phyloP scores from a whole-genome alignment of 768 basidiomycete species.

The Harrya chromipes region DNA sequence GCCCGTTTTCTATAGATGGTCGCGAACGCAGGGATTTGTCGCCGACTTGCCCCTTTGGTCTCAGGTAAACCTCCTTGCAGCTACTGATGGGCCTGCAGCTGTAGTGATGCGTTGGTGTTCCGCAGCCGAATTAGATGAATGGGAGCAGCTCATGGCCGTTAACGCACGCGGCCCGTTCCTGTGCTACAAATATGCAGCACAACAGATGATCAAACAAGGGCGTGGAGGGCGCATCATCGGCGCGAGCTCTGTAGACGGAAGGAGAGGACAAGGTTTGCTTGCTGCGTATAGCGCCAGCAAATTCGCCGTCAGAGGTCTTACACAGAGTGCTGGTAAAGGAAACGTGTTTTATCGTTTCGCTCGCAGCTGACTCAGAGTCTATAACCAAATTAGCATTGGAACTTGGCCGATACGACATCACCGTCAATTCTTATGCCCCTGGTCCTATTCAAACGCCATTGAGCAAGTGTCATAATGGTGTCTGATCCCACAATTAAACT shows the following conservation, averaged over 20 bases:
- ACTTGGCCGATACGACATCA: conserved; percentile 31
- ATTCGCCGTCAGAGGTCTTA: conserved; percentile 39
- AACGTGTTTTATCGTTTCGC: not conserved
- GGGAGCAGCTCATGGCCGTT: conserved; percentile 10
- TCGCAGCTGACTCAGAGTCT: not conserved
- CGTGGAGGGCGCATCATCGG: conserved; percentile 55
- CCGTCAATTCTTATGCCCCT: conserved; percentile 39
- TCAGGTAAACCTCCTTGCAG: not conserved
- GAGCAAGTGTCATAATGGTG: conserved; percentile 15
- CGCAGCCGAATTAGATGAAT: not conserved
- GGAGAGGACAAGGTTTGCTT: not conserved
- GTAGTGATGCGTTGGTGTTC: not conserved
- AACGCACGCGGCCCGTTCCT: not conserved
- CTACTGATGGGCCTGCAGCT: not conserved
- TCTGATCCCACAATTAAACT: not conserved
- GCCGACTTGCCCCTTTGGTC: not conserved
- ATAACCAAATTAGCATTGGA: conserved; percentile 18
- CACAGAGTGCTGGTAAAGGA: conserved; percentile 34
- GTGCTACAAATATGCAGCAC: too few species aligned
- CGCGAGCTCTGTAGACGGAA: conserved; percentile 12
- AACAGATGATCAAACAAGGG: conserved; percentile 30
- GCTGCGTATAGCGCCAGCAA: conserved; percentile 34
- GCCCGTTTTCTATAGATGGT: not conserved
- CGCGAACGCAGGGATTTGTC: conserved; percentile 3
- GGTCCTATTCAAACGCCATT: conserved; percentile 28